Conservation (phyloP, 495 filamentous ascomycete species). For the Lophium mytilinum region DNA sequence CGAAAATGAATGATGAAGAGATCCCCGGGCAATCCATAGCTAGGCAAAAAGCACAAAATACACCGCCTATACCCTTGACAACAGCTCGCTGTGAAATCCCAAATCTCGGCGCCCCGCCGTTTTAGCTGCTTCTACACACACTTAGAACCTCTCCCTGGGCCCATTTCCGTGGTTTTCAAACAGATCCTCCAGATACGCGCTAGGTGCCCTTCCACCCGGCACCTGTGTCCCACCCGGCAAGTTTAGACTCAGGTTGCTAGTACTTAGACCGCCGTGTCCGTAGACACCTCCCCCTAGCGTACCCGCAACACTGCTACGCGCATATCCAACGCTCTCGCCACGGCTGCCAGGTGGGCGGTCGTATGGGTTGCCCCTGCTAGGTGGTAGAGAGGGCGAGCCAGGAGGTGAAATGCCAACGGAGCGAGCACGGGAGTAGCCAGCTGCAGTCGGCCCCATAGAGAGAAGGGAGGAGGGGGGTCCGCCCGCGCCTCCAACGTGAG, state of each 20-base stretch:
- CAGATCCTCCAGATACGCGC: slow-evolving; percentile 87
- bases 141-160: slow-evolving; percentile 29
- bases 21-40: neutral
- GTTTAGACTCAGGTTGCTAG: slow-evolving; percentile 61
- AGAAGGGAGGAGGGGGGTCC: slow-evolving; percentile 36
- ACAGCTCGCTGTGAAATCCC: too few relatives aligned
- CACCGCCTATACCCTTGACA: neutral
- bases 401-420: slow-evolving; percentile 52
- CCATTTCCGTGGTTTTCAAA: slow-evolving; percentile 58
- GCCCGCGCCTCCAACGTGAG: slow-evolving; percentile 42
- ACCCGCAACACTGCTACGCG: slow-evolving; percentile 24
- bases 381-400: slow-evolving; percentile 51
- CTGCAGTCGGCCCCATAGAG: slow-evolving; percentile 46
- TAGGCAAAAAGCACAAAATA: neutral
- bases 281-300: slow-evolving; percentile 27
- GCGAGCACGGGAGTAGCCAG: slow-evolving; percentile 41
- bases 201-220: slow-evolving; percentile 60
- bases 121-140: neutral
- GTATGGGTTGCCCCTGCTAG: slow-evolving; percentile 14
- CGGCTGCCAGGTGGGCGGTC: slow-evolving; percentile 33
- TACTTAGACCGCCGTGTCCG: slow-evolving; percentile 49
- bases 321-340: slow-evolving; percentile 26
- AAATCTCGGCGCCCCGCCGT: too few relatives aligned
- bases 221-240: slow-evolving; percentile 53
- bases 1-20: neutral